phyloP scores from a whole-genome alignment of 2,329 filamentous ascomycete species.

The Simplicillium sp. region DNA sequence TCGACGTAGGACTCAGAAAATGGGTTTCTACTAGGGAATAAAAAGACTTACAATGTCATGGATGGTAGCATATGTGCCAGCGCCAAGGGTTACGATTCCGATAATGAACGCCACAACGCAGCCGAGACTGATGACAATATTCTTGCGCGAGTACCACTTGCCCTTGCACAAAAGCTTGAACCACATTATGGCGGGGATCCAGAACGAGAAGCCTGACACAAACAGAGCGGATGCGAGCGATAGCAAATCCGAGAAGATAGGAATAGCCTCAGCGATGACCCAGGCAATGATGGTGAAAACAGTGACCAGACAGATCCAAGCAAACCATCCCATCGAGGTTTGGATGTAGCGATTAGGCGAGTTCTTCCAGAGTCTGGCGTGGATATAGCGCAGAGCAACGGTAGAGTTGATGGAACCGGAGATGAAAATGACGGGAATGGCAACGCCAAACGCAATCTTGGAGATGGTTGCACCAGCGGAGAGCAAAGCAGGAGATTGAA shows the following conservation, averaged over 20 bases:
- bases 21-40: too few species aligned
- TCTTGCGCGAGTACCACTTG: constrained; percentile 15
- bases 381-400: constrained; percentile 26
- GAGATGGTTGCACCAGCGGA: constrained; percentile 44
- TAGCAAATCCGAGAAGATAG: constrained; percentile 58
- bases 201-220: constrained; percentile 28
- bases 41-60: constrained; percentile 16
- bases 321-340: constrained; percentile 27
- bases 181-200: constrained; percentile 26
- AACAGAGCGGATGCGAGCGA: constrained; percentile 36
- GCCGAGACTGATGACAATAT: constrained; percentile 14
- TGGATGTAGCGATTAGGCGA: constrained; percentile 27
- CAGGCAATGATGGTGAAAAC: constrained; percentile 52
- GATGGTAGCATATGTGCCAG: constrained; percentile 19
- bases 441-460: constrained; percentile 56
- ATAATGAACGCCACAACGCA: constrained; percentile 17
- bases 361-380: constrained; percentile 23
- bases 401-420: constrained; percentile 53
- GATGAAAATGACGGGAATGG: constrained; percentile 57
- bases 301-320: constrained; percentile 48
- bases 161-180: constrained; percentile 22
- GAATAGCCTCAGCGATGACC: constrained; percentile 61
- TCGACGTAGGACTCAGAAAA: too few species aligned
- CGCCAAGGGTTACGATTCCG: constrained; percentile 15
- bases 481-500: constrained; percentile 53